Evolutionary conservation across 2,329 filamentous ascomycete genomes (phyloP).

Genomic region (Xylariaceae sp.): DNA sequence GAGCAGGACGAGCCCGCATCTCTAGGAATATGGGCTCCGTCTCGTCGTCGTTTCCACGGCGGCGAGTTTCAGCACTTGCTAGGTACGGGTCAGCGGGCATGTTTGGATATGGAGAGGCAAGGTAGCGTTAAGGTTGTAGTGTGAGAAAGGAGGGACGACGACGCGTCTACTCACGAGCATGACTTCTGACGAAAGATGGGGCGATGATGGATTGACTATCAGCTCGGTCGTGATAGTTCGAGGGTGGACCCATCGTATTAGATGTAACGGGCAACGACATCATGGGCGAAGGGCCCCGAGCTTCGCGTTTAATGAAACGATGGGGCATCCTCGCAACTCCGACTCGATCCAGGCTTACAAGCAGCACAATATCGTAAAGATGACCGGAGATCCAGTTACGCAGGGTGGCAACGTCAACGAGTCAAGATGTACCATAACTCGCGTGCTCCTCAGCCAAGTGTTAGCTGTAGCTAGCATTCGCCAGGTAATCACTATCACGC

Average conservation of each 20-base stretch:
- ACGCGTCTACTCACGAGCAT: slow-evolving; percentile 25
- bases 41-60: slow-evolving; percentile 25
- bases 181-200: slow-evolving; percentile 24
- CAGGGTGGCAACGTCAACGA: not conserved
- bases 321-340: slow-evolving; percentile 11
- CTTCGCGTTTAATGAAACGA: slow-evolving; percentile 22
- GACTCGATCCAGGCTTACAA: not conserved
- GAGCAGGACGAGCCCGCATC: slow-evolving; percentile 18
- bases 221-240: slow-evolving; percentile 10
- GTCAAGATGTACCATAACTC: slow-evolving; percentile 8
- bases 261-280: slow-evolving; percentile 6
- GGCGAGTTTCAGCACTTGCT: slow-evolving; percentile 28
- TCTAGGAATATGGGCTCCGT: slow-evolving; percentile 27
- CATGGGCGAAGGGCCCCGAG: slow-evolving; percentile 3
- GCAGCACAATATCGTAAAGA: not conserved
- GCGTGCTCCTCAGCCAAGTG: slow-evolving; percentile 10
- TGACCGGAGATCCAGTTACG: not conserved
- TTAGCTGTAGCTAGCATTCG: slow-evolving; percentile 15
- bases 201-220: slow-evolving; percentile 21
- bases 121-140: not conserved
- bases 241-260: slow-evolving; percentile 23
- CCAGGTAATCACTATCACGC: slow-evolving; percentile 22
- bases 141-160: no score
- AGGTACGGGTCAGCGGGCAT: slow-evolving; percentile 7
- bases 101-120: not conserved